phyloP scores from a whole-genome alignment of 2,329 filamentous ascomycete genomes.

The Xylariaceae sp. region DNA sequence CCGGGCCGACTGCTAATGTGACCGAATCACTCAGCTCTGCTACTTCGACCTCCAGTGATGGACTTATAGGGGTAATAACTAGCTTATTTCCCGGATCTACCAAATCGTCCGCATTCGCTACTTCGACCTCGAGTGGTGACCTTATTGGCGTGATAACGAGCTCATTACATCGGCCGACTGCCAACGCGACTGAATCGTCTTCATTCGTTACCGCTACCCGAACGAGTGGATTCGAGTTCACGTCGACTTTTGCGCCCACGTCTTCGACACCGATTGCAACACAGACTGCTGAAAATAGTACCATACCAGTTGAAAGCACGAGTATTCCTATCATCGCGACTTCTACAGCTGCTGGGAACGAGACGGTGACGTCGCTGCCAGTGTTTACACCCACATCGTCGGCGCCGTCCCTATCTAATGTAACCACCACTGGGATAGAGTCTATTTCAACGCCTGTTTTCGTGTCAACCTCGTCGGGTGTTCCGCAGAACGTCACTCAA shows the following conservation, averaged over 20 bases:
- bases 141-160: slow-evolving; percentile 5
- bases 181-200: slow-evolving; percentile 18
- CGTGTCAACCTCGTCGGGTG: slow-evolving; percentile 5
- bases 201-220: neutral
- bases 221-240: slow-evolving; percentile 12
- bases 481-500: slow-evolving; percentile 11
- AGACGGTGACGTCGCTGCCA: slow-evolving; percentile 13
- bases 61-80: neutral
- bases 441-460: slow-evolving; percentile 4
- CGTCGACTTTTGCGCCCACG: slow-evolving; percentile 6
- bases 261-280: slow-evolving; percentile 10
- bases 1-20: neutral
- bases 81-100: slow-evolving; percentile 1
- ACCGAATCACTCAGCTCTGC: neutral
- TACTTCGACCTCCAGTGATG: neutral
- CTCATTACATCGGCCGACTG: slow-evolving; percentile 4
- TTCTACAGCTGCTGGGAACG: slow-evolving; percentile 5
- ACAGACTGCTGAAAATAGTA: slow-evolving; percentile 18
- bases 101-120: neutral
- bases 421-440: slow-evolving; percentile 2
- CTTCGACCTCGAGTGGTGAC: neutral
- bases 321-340: slow-evolving; percentile 16
- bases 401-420: slow-evolving; percentile 7
- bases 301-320: slow-evolving; percentile 15
- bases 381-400: slow-evolving; percentile 8